phyloP scores from a whole-genome alignment of 805 yeast species.

The Saccharomyces eubayanus region DNA sequence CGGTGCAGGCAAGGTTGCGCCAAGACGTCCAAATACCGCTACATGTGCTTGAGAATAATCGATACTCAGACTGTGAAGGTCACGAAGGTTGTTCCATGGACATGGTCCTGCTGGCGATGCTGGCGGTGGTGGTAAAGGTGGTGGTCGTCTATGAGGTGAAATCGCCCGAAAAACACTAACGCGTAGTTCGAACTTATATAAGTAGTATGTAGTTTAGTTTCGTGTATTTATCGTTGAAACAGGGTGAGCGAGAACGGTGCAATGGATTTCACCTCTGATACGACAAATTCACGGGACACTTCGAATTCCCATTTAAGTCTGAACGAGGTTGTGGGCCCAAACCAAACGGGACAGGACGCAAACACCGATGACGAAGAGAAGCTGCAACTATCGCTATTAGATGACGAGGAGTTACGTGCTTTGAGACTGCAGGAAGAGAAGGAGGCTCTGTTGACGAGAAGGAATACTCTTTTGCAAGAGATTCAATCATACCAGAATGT shows the following conservation, averaged over 20 bases:
- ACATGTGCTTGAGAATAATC: not conserved
- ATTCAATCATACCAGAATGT: constrained; percentile 8
- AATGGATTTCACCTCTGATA: constrained; percentile 25
- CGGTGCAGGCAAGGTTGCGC: not conserved
- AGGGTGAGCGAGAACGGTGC: not conserved
- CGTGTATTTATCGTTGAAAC: not conserved
- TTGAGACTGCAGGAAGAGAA: constrained; percentile 16
- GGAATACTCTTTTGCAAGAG: constrained; percentile 14
- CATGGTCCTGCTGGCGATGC: not conserved
- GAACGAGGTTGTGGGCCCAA: not conserved
- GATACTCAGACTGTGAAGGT: not conserved
- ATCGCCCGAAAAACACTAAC: not conserved
- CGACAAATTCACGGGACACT: constrained; percentile 3
- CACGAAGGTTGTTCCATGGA: not conserved
- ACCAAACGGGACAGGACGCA: not conserved
- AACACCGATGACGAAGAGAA: not conserved
- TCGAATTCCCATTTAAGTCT: not conserved
- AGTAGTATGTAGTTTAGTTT: not conserved
- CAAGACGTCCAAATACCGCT: not conserved
- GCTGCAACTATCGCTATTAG: constrained; percentile 3
- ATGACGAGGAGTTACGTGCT: constrained; percentile 10
- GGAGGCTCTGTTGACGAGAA: constrained; percentile 12
- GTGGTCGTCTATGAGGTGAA: not conserved
- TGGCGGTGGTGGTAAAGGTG: not conserved
- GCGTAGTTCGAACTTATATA: not conserved